Evolutionary conservation across 2,329 filamentous ascomycete species (phyloP), one percentile per base, ranked within the genome.

Genomic region (Madurella mycetomatis): DNA sequence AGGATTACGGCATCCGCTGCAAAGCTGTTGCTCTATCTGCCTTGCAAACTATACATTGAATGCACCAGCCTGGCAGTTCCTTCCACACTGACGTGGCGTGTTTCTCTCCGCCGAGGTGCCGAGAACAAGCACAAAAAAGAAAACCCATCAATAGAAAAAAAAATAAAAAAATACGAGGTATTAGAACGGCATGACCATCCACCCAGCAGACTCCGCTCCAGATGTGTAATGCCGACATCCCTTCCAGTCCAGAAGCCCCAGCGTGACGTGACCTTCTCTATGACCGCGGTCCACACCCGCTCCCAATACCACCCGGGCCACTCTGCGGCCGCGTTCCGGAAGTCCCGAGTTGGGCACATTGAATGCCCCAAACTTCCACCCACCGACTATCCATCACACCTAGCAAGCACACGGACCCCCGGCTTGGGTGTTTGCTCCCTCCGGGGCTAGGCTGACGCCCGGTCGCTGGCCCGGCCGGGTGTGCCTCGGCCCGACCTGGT

Each of bases 401-500:
- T 48, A 84, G 72, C 81, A 84, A 64, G 75, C 76, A 71, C 81
- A 84, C 56, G 76, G 73, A 17, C 80, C 80, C 62, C 72, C 73
- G 51, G 73, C 72, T 64, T 82, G 81, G 56, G 80, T 84, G 71
- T 79, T 83, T 57, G 77, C 72, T 57, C 76, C 79, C 66, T 84
- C 81, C 18, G 79, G 75, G 34, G 70, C 74, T 60, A 84, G 72
- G 66, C 74, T 84, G 62, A 84, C 81, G 44, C 80, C 80, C 42
- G 79, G 77, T 67, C 81, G 78, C 69, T 83, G 80, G 47, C 81
- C 81, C 12, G 80, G 78, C 55, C 92, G 81, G 68, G 92, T 80
- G 71, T 92, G 92, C 70, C 92, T 84, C 60, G 92, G 90, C n/a
- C 92, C 92, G 48, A 86, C 92, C 74, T 97, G 94, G 69, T 99